Base-by-base conservation (phyloP, 2,329 filamentous ascomycete genomes). In the Ilyonectria sp. region DNA sequence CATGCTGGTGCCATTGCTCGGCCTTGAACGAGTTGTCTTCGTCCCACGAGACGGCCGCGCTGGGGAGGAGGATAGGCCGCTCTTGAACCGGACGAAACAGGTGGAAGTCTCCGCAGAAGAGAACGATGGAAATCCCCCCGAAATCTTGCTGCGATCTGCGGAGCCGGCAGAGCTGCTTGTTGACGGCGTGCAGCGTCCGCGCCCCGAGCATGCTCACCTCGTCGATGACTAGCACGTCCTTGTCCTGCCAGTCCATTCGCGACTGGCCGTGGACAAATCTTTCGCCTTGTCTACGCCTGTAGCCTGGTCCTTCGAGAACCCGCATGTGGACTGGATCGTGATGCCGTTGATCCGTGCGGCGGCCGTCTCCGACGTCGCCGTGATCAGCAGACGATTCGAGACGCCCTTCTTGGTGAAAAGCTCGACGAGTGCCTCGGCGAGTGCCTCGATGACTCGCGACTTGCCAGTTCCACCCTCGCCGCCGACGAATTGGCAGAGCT, bases 401-500 rank as follows among this genome's bases (percentile, higher is more conserved):
- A 50, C 29, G 19, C 31, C 47, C 35, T 19, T 67, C 15, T 31
- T 23, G 4, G 57, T 52, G 21, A 61, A 62, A 6, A 67, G 35
- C 26, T 57, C 63, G 13, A 53, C 59, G 26, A 67, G 11, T 13
- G 63, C 53, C 17, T 57, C 44, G 17, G n/a, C n/a, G n/a, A n/a
- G n/a, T n/a, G n/a, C n/a, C n/a, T n/a, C n/a, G n/a, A 67, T 67
- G 53, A 67, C 31, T 17, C 63, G 63, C 21, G 63, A 67, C 47
- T 67, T 67, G 13, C 63, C 64, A 23, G 64, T 67, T 15, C 65
- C 65, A 29, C 54, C 65, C 46, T 68, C 65, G 17, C 65, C 65
- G 11, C 65, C 65, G 35, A 68, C 44, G 49, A 60, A 67, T 47
- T 68, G 49, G 49, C 65, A 68, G 31, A 68, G 65, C 49, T 68